phyloP scores from a whole-genome alignment of 2,329 filamentous ascomycete species.

The Geosmithia putterillii region DNA sequence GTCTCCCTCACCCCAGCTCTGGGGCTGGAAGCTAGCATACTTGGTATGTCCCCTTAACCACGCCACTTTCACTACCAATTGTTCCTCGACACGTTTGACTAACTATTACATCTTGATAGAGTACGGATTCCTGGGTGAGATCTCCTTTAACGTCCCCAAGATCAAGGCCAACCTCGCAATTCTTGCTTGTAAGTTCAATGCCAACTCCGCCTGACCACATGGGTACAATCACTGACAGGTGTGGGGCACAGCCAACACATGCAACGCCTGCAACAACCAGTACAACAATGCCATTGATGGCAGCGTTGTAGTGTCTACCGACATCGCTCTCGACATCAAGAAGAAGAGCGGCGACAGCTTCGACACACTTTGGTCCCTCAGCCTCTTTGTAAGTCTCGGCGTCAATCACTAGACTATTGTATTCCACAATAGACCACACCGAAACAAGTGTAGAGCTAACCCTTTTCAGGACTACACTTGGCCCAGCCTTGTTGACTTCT shows the following conservation, averaged over 20 bases:
- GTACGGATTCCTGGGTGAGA: neutral
- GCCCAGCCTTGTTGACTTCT: neutral
- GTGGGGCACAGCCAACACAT: neutral
- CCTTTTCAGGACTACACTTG: neutral
- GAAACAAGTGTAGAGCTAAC: neutral
- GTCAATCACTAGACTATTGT: too few relatives aligned
- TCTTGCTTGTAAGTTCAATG: neutral
- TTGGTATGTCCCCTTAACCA: neutral
- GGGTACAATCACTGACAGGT: neutral
- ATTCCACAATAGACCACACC: too few relatives aligned
- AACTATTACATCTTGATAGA: too few relatives aligned
- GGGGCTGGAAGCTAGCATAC: neutral
- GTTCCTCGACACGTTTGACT: too few relatives aligned
- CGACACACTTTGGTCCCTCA: neutral
- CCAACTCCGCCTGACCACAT: neutral
- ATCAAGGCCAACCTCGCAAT: neutral
- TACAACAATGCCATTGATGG: neutral
- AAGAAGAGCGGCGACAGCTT: neutral
- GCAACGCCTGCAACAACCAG: conserved; percentile 1
- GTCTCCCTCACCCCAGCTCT: neutral
- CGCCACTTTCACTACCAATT: too few relatives aligned
- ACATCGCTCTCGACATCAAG: neutral
- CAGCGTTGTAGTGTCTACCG: neutral
- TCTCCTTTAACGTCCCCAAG: neutral
- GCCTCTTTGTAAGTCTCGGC: neutral